Conservation (phyloP, 768 basidiomycete genomes). For the Lactarius vividus region DNA sequence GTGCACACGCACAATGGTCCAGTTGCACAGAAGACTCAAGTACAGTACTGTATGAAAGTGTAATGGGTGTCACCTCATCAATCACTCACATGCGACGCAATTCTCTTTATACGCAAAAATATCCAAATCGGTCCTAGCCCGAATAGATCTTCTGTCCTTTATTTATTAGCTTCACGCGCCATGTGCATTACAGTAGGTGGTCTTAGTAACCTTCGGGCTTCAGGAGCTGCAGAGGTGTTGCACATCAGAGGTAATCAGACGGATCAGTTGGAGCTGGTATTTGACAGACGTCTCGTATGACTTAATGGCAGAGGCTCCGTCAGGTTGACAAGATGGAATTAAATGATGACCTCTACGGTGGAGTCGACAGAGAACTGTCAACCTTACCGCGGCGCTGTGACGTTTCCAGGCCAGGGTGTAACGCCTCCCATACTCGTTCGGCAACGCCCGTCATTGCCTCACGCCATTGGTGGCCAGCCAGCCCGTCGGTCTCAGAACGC, state of each 20-base stretch:
- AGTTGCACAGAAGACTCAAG: no score
- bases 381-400: not conserved
- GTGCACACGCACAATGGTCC: not conserved
- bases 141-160: not conserved
- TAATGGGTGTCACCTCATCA: not conserved
- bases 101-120: no score
- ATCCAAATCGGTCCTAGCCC: not conserved
- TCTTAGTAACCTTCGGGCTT: not conserved
- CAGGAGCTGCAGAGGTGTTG: not conserved
- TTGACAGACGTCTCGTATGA: not conserved
- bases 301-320: not conserved
- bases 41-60: not conserved
- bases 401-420: not conserved
- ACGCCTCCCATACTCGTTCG: conserved; percentile 33
- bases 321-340: not conserved
- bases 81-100: not conserved
- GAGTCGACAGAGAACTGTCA: not conserved
- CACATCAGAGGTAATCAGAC: not conserved
- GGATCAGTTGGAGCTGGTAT: not conserved
- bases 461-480: conserved; percentile 26
- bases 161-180: not conserved
- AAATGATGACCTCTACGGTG: not conserved
- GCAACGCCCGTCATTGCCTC: conserved; percentile 35
- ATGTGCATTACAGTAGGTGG: not conserved
- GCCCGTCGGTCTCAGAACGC: conserved; percentile 15